These are phyloP conservation scores for Acacia confusa DNA, from an alignment of 306 rosid species.

Conservation along the genomic window DNA sequence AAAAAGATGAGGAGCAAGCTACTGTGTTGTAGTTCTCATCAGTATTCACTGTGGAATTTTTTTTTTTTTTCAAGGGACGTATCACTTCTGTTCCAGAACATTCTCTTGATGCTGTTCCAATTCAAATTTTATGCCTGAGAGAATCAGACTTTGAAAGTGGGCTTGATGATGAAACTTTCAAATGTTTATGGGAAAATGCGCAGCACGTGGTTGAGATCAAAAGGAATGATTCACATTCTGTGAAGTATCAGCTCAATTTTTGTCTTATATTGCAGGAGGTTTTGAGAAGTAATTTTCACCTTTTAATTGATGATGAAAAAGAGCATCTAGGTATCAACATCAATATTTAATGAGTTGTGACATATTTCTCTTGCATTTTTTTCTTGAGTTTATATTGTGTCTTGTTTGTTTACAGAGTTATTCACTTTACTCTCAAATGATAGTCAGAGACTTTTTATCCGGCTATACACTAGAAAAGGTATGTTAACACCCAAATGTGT, in stretches of 20 bases:
- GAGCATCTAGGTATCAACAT: slow-evolving; percentile 56
- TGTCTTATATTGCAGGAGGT: slow-evolving; percentile 66
- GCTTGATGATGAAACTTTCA: slow-evolving; percentile 45
- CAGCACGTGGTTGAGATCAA: slow-evolving; percentile 51
- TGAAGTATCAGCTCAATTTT: slow-evolving; percentile 79
- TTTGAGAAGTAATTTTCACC: slow-evolving; percentile 61
- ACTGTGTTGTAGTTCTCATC: too few relatives aligned
- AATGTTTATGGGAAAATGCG: slow-evolving; percentile 67
- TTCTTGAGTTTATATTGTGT: slow-evolving; percentile 16
- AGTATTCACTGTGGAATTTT: too few relatives aligned
- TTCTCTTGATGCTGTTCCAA: slow-evolving; percentile 63
- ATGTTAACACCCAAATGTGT: too few relatives aligned
- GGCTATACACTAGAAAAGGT: slow-evolving; percentile 90
- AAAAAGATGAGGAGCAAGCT: too few relatives aligned
- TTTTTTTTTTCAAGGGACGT: too few relatives aligned
- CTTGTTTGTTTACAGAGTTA: slow-evolving; percentile 58
- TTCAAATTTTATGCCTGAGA: slow-evolving; percentile 52
- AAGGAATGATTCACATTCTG: slow-evolving; percentile 43
- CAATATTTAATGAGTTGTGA: neutral
- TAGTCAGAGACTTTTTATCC: slow-evolving; percentile 88
- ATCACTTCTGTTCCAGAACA: too few relatives aligned
- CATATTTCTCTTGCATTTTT: neutral
- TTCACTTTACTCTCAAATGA: slow-evolving; percentile 68
- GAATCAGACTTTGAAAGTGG: slow-evolving; percentile 37
- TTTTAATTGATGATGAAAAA: slow-evolving; percentile 69